A percentile compares a stretch with the other conserved stretches of the same genome.
Conservation (phyloP, 2,329 filamentous ascomycete genomes). For the Clarireedia hainanense region DNA sequence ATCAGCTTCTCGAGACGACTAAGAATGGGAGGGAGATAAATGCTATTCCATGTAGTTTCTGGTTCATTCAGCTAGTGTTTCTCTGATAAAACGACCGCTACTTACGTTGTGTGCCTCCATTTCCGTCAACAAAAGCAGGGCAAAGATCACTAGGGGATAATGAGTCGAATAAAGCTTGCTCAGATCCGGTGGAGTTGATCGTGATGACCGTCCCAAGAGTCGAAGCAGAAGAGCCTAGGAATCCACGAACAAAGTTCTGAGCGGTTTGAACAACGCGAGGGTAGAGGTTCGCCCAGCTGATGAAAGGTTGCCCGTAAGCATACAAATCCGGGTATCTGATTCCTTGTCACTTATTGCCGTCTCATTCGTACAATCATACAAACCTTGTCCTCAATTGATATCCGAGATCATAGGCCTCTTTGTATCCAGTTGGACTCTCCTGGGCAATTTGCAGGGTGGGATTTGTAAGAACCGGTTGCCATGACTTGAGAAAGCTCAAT, state of each 20-base stretch:
- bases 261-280: constrained; percentile 55
- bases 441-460: constrained; percentile 49
- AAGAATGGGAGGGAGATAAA: constrained; percentile 3
- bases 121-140: constrained; percentile 47
- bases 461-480: constrained; percentile 49
- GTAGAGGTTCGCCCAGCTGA: constrained; percentile 60
- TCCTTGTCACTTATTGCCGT: too few species aligned
- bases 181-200: constrained; percentile 47
- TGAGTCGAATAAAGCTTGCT: constrained; percentile 49
- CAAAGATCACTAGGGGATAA: constrained; percentile 57
- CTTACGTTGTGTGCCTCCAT: constrained; percentile 35
- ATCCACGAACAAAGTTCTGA: constrained; percentile 52
- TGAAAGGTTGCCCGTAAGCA: constrained; percentile 37
- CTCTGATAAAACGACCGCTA: neutral
- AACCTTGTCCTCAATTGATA: constrained; percentile 38
- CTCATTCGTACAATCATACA: too few species aligned
- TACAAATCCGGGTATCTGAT: constrained; percentile 40
- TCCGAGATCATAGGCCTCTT: constrained; percentile 51
- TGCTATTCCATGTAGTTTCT: constrained; percentile 1
- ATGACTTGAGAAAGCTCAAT: constrained; percentile 49
- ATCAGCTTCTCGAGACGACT: neutral
- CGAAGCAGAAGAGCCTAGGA: constrained; percentile 47
- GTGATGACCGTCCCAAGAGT: constrained; percentile 48
- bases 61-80: neutral
- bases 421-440: constrained; percentile 53